phyloP scores from a whole-genome alignment of 257 asterid genomes.

The Solanum sparsipilum region DNA sequence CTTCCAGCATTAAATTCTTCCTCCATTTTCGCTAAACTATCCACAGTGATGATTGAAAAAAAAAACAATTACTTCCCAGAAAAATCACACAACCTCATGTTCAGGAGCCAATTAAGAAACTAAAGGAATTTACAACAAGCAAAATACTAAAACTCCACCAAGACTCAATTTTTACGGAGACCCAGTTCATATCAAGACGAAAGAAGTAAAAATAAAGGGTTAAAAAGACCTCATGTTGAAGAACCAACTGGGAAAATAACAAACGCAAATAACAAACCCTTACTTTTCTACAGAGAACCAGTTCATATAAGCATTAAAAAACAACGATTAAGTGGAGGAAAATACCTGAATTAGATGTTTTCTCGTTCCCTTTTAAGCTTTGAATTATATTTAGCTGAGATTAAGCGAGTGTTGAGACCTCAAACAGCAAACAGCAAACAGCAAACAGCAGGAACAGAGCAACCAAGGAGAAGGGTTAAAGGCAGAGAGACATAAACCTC shows the following conservation, averaged over 20 bases:
- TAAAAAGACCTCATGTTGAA: background rate
- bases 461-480: background rate
- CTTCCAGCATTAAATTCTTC: constrained; percentile 21
- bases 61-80: background rate
- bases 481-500: background rate
- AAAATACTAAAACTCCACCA: background rate
- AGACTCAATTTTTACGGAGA: background rate
- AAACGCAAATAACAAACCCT: no score
- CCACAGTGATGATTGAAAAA: background rate
- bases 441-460: background rate
- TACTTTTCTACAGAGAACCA: background rate
- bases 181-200: background rate
- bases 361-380: background rate
- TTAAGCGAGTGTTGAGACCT: background rate
- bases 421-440: background rate
- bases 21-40: constrained; percentile 3
- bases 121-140: background rate
- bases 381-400: background rate
- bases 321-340: background rate
- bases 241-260: background rate
- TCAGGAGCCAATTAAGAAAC: background rate
- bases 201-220: background rate
- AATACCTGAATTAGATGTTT: background rate
- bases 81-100: background rate
- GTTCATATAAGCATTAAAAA: background rate